phyloP scores from a whole-genome alignment of 2,329 filamentous ascomycete species.

The Fusarium zealandicum region DNA sequence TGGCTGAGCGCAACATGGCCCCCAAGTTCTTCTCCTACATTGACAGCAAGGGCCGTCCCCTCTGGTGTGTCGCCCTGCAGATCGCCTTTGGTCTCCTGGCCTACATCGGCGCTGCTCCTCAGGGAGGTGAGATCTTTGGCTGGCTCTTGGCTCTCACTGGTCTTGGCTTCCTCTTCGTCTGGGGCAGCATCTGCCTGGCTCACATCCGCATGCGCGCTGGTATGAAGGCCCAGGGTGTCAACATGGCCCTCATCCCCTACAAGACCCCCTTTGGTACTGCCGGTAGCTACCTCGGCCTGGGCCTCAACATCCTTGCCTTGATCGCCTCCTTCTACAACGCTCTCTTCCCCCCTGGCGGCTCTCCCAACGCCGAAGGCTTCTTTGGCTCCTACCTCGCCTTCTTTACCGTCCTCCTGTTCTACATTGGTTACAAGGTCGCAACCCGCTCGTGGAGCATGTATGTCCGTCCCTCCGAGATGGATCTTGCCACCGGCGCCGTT shows the following conservation, averaged over 20 bases:
- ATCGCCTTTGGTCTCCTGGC: slow-evolving; percentile 75
- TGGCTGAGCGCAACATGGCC: slow-evolving; percentile 87
- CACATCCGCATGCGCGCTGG: slow-evolving; percentile 90
- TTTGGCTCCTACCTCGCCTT: slow-evolving; percentile 76
- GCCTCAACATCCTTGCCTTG: slow-evolving; percentile 79
- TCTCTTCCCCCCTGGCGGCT: slow-evolving; percentile 60
- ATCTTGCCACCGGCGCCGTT: slow-evolving; percentile 81
- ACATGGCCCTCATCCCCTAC: slow-evolving; percentile 80
- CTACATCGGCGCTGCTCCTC: slow-evolving; percentile 73
- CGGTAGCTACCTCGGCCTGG: slow-evolving; percentile 84
- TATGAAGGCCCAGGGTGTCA: slow-evolving; percentile 73
- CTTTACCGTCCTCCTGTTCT: slow-evolving; percentile 72
- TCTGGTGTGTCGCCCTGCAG: slow-evolving; percentile 74
- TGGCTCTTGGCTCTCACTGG: slow-evolving; percentile 83
- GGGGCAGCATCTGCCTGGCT: slow-evolving; percentile 82
- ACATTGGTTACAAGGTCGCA: slow-evolving; percentile 77
- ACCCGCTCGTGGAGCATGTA: slow-evolving; percentile 66
- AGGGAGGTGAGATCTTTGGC: slow-evolving; percentile 71
- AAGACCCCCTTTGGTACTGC: slow-evolving; percentile 76
- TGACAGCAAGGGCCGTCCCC: slow-evolving; percentile 80
- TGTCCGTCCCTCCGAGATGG: slow-evolving; percentile 77
- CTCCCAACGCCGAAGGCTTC: slow-evolving; percentile 73
- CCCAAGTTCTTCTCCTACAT: slow-evolving; percentile 81
- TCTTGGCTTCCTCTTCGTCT: slow-evolving; percentile 80
- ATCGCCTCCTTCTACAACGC: slow-evolving; percentile 84